Evolutionary conservation across 768 basidiomycete genomes (phyloP).

Genomic region (Lactarius quietus): DNA sequence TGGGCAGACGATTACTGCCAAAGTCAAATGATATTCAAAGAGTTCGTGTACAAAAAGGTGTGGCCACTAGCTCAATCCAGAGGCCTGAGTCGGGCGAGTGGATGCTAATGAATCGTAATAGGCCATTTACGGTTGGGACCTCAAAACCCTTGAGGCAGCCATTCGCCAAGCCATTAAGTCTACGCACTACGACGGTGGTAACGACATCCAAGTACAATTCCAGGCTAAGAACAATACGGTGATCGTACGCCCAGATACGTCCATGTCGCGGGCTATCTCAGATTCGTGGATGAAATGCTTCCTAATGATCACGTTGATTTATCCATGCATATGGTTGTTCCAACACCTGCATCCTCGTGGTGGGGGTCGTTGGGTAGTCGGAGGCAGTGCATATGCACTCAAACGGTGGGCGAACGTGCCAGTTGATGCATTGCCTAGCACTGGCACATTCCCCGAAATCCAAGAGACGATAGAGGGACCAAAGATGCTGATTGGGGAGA

Average conservation of each 20-base stretch:
- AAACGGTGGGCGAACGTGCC: conserved; percentile 38
- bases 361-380: conserved; percentile 73
- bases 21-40: conserved; percentile 67
- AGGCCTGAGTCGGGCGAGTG: not conserved
- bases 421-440: not conserved
- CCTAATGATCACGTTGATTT: conserved; percentile 64
- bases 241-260: conserved; percentile 64
- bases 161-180: conserved; percentile 38
- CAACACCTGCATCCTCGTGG: conserved; percentile 62
- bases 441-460: conserved; percentile 1
- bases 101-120: conserved; percentile 29
- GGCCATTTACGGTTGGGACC: conserved; percentile 59
- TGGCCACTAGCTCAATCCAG: conserved; percentile 9
- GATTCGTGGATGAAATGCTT: conserved; percentile 70
- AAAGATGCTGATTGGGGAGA: conserved; percentile 50
- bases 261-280: conserved; percentile 62
- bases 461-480: conserved; percentile 33
- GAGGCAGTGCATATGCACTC: conserved; percentile 72
- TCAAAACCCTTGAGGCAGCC: conserved; percentile 40
- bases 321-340: conserved; percentile 79
- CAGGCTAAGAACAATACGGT: conserved; percentile 45
- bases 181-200: conserved; percentile 38
- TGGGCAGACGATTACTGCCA: conserved; percentile 86
- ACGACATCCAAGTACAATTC: conserved; percentile 49
- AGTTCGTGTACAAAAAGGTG: conserved; percentile 73